phyloP scores from a whole-genome alignment of 2,329 filamentous ascomycete species.

The Colletotrichum phormii region DNA sequence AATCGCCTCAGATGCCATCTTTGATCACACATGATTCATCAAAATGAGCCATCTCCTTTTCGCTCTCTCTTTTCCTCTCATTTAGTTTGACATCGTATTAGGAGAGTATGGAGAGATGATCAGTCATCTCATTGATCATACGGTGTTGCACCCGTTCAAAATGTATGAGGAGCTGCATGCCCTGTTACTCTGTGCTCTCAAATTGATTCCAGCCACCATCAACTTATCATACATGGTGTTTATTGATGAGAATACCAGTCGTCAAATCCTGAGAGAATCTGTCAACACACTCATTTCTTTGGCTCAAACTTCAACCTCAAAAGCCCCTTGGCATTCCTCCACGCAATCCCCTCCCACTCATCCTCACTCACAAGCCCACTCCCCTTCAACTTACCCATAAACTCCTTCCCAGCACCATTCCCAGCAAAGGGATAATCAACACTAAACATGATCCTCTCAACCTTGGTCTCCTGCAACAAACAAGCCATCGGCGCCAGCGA shows the following conservation, averaged over 20 bases:
- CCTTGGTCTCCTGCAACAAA: slow-evolving; percentile 55
- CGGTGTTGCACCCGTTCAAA: too few species aligned
- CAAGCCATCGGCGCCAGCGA: slow-evolving; percentile 59
- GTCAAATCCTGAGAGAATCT: too few species aligned
- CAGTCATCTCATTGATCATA: too few species aligned
- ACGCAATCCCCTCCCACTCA: slow-evolving; percentile 61
- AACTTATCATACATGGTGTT: too few species aligned
- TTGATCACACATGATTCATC: background rate
- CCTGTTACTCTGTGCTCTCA: too few species aligned
- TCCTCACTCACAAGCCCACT: slow-evolving; percentile 62
- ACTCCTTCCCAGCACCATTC: slow-evolving; percentile 59
- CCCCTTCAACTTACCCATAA: slow-evolving; percentile 59
- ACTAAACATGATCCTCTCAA: slow-evolving; percentile 65
- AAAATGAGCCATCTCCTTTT: too few species aligned
- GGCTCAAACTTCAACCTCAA: slow-evolving; percentile 45
- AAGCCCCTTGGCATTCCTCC: slow-evolving; percentile 62
- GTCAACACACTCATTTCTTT: background rate
- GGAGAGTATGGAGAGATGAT: background rate
- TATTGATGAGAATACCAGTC: too few species aligned
- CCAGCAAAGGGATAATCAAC: slow-evolving; percentile 68
- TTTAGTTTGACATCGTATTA: background rate
- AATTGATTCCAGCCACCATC: too few species aligned
- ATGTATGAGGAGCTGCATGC: too few species aligned
- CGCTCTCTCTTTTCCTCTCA: too few species aligned
- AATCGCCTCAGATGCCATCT: background rate